A percentile compares a stretch with the other conserved stretches of the same genome.
Evolutionary conservation across 148 eudicot genomes (phyloP).

Genomic region (Rhododendron williamsianum): DNA sequence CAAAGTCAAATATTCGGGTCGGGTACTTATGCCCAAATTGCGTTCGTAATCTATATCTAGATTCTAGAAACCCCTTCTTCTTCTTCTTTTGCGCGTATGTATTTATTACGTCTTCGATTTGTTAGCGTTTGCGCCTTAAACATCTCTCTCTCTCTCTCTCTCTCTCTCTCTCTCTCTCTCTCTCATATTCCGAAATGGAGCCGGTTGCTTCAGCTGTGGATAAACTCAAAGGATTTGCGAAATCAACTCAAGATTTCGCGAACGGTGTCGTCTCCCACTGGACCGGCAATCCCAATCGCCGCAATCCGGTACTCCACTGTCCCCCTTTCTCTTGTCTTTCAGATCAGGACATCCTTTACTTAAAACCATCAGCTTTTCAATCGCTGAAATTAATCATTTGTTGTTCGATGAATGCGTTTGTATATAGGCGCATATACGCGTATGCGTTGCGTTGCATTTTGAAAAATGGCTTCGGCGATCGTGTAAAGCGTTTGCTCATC

Average conservation of each 20-base stretch:
- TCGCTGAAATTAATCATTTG: not conserved
- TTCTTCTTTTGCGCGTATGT: no score
- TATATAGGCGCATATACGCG: not conserved
- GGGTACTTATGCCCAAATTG: not conserved
- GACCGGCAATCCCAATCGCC: slow-evolving; percentile 31
- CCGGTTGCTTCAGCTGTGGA: slow-evolving; percentile 33
- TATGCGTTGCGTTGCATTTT: not conserved
- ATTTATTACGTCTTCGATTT: not conserved
- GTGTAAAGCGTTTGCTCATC: not conserved
- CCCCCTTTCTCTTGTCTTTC: not conserved
- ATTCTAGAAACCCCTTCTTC: no score
- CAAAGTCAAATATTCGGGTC: not conserved
- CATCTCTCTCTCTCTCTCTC: no score
- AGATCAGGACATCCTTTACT: not conserved
- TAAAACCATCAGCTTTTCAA: not conserved
- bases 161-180: not conserved
- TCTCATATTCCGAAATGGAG: slow-evolving; percentile 28
- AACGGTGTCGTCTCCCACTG: slow-evolving; percentile 27
- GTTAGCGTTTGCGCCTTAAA: not conserved
- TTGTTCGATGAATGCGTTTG: not conserved
- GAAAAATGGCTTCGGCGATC: not conserved
- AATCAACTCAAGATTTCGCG: slow-evolving; percentile 46
- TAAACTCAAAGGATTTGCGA: slow-evolving; percentile 39
- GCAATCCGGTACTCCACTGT: slow-evolving; percentile 48
- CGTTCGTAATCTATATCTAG: not conserved